Conservation (phyloP, 192 early-diverging fungal genomes). For the Podila clonocystis region DNA sequence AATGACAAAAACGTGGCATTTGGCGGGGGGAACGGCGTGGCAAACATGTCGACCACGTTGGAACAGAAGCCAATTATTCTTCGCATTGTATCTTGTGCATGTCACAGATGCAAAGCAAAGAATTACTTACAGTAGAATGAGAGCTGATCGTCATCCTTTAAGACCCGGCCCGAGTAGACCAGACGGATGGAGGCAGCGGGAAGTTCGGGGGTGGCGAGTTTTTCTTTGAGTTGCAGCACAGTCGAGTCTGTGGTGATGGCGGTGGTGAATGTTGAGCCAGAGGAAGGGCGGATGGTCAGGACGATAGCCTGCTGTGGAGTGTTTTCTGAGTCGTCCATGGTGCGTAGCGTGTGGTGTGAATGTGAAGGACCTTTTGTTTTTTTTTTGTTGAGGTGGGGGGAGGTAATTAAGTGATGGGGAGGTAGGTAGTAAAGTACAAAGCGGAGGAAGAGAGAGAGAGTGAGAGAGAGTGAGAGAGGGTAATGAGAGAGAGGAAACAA, state of each 20-base stretch:
- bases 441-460: not conserved
- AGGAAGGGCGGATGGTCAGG: conserved; percentile 64
- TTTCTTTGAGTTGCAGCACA: conserved; percentile 78
- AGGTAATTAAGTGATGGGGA: not conserved
- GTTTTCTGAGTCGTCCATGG: conserved; percentile 38
- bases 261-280: conserved; percentile 57
- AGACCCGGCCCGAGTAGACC: conserved; percentile 91
- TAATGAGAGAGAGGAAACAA: not conserved
- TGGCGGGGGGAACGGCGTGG: too few species aligned
- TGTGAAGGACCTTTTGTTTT: not conserved
- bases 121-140: conserved; percentile 68
- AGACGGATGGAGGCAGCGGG: conserved; percentile 77
- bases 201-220: conserved; percentile 66
- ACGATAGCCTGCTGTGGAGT: conserved; percentile 45
- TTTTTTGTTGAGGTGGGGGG: not conserved
- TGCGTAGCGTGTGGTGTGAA: not conserved
- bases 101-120: not conserved
- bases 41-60: too few species aligned
- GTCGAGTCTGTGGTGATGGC: conserved; percentile 64
- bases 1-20: too few species aligned
- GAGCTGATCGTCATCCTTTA: conserved; percentile 91
- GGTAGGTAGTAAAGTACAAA: not conserved
- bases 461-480: not conserved
- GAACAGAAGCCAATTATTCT: too few species aligned
- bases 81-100: not conserved